Base-by-base conservation (phyloP, 2,329 filamentous ascomycete genomes). In the Colletotrichum kahawae region DNA sequence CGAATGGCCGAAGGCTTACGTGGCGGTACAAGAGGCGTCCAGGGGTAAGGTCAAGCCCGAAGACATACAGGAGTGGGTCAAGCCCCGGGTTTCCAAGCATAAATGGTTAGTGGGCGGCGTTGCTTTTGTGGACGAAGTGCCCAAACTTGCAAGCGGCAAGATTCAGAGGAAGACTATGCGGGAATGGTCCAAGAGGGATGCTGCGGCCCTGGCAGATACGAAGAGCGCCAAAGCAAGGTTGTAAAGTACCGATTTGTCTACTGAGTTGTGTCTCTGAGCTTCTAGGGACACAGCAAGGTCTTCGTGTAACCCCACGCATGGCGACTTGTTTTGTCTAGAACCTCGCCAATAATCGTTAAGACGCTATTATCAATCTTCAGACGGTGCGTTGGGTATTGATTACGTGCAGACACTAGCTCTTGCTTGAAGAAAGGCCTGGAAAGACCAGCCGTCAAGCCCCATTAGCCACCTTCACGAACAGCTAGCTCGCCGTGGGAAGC, bases 131-230 rank as follows among this genome's bases (percentile, higher is more conserved):
- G 87, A 90, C 64, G 88, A 89, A 76, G 87, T 92, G 68, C 90
- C 90, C 1, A 91, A 90, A 80, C 82, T 90, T 60, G 86, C 88
- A 14, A 89, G 87, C 74, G 90, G 90, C 10, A 92, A 92, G 84
- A 91, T 92, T 66, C 85, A 89, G 80, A 84, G 90, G 64, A 90
- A 90, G 78, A 80, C 88, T 7, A 83, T 92, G 83, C 87, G 88
- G 77, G 88, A 91, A 57, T 91, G 89, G 89, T 87, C 90, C 8
- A 90, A 89, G 82, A 83, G 83, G 73, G 90, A 92, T 81, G 87
- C 86, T 1, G 78, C 71, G 10, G 79, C 79, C 62, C 75, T 85
- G 29, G 59, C 77, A 70, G 78, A 79, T 73, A 43, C 34, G 16
- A 34, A 63, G 21, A 27, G 43, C 38, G 21, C 67, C 21, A 74